Base-by-base conservation (phyloP, 331 rosid genomes). In the Pyrus hybrid region DNA sequence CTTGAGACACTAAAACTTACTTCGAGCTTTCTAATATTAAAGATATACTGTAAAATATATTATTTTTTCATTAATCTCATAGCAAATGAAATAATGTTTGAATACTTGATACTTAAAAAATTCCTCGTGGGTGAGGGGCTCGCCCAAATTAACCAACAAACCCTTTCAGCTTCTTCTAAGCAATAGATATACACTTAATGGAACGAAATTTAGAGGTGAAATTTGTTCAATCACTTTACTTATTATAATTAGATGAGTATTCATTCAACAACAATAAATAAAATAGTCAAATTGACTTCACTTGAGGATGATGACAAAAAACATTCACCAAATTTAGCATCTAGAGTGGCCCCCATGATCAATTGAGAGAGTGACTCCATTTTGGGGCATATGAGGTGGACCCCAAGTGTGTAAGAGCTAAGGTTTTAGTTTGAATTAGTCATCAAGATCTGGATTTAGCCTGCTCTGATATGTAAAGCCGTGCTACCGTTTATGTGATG, bases 141-240 rank as follows among this genome's bases (percentile, higher is more conserved):
- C 16, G 67, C n/a, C 72, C 45, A 53, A 80, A 6, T 68, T 47
- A 73, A 63, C 68, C 80, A 12, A 73, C 63, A 20, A 30, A n/a
- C 23, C 51, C 6, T 43, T 58, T 28, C 67, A 75, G 66, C 60
- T 43, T 64, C 74, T 81, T 45, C 74, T 22, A 45, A n/a, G 68
- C 4, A 68, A 17, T 26, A 54, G 63, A 76, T 68, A 47, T 29
- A 29, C 29, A 13, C 43, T 21, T 11, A 68, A 53, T 29, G 25
- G 28, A 54, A 2, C 70, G 22, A 25, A 41, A 33, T 33, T 33
- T 33, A 33, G 41, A 33, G 10, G 41, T 33, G 41, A 33, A 33
- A 33, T 33, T 33, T 33, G 41, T 33, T 33, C 41, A 33, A 33
- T 33, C 10, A 33, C 41, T 33, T 3, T 7, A 33, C 10, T 7